These are phyloP conservation scores for Scleroderma citrinum DNA, from an alignment of 768 basidiomycete species.

Conservation along the genomic window DNA sequence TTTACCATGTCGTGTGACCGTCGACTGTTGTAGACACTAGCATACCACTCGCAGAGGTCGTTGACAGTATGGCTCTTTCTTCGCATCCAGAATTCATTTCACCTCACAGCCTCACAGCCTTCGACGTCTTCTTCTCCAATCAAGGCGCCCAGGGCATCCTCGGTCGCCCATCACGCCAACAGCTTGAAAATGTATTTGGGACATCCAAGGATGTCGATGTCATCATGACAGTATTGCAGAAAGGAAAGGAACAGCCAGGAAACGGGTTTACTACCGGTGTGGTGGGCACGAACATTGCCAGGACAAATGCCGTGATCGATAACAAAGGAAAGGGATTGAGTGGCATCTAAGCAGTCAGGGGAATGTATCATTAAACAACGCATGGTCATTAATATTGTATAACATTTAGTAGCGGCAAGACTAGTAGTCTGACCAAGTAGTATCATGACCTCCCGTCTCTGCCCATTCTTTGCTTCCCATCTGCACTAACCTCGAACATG, in stretches of 20 bases:
- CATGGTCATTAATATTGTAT: not conserved
- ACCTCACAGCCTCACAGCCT: conserved; percentile 42
- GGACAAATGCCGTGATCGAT: conserved; percentile 35
- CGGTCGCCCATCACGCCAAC: conserved; percentile 72
- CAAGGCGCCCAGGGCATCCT: conserved; percentile 79
- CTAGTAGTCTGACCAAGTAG: not conserved
- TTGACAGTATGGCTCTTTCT: conserved; percentile 58
- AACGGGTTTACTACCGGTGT: conserved; percentile 36
- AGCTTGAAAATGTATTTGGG: conserved; percentile 69
- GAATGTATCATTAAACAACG: not conserved
- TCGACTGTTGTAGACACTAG: conserved; percentile 34
- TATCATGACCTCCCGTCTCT: conserved; percentile 28
- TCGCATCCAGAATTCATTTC: not conserved
- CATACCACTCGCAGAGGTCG: conserved; percentile 66
- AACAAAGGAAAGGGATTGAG: conserved; percentile 33
- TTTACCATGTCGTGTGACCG: conserved; percentile 55
- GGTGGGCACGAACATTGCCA: conserved; percentile 14
- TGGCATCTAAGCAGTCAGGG: conserved; percentile 27
- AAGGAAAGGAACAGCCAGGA: conserved; percentile 52
- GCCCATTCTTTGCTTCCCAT: conserved; percentile 92
- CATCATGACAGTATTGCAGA: conserved; percentile 50
- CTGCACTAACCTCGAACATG: conserved; percentile 79
- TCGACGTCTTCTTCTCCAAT: conserved; percentile 59
- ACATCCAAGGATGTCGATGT: conserved; percentile 62
- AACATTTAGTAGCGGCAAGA: no score